These are phyloP conservation scores for Ceratocystis smalleyi DNA, from an alignment of 2,329 filamentous ascomycete genomes.

Conservation along the genomic window DNA sequence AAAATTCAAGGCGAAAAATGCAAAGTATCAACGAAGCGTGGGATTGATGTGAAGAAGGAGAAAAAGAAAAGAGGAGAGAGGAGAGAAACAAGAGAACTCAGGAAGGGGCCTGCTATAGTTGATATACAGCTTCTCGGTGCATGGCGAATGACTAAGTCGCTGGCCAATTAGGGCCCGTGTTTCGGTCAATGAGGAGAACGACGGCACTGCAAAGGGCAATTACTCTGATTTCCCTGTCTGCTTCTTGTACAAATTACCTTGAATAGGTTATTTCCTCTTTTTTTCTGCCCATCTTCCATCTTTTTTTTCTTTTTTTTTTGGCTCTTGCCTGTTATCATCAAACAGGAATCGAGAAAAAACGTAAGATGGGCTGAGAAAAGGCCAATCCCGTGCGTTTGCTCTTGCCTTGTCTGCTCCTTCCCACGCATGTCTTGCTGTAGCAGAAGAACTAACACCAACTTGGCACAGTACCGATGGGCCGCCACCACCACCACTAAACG, in stretches of 20 bases:
- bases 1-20: too few relatives aligned
- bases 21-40: not conserved
- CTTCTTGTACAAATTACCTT: not conserved
- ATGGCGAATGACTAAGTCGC: not conserved
- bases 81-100: not conserved
- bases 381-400: not conserved
- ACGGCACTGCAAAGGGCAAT: not conserved
- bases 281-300: not conserved
- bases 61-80: not conserved
- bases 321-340: not conserved
- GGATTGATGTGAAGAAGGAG: not conserved
- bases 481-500: too few relatives aligned
- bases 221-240: not conserved
- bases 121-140: slow-evolving; percentile 1
- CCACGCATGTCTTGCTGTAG: not conserved
- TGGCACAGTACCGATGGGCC: too few relatives aligned
- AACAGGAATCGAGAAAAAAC: not conserved
- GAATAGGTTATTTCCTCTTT: not conserved
- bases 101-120: not conserved
- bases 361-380: not conserved
- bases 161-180: not conserved
- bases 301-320: not conserved
- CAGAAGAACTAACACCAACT: too few relatives aligned
- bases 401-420: not conserved
- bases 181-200: not conserved